phyloP scores from a whole-genome alignment of 2,329 filamentous ascomycete species.

The Pseudogymnoascus sp. region DNA sequence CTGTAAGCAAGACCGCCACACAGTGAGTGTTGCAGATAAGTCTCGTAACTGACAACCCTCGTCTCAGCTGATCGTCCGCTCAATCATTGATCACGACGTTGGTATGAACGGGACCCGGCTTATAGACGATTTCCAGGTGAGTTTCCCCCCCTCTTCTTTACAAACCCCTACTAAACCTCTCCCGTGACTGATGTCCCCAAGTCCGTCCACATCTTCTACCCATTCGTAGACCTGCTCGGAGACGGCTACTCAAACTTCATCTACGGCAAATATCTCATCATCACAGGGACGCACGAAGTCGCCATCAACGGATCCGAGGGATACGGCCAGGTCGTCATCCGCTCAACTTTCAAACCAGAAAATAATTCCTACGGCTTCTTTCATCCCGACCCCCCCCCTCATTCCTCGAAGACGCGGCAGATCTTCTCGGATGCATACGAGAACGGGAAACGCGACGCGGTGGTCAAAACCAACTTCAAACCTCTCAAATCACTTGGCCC shows the following conservation, averaged over 20 bases:
- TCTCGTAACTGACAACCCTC: not conserved
- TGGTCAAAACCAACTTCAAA: constrained; percentile 20
- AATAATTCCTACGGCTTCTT: not conserved
- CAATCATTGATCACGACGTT: constrained; percentile 20
- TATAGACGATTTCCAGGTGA: constrained; percentile 15
- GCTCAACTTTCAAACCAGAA: constrained; percentile 20
- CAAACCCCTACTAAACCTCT: constrained; percentile 19
- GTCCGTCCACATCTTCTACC: constrained; percentile 48
- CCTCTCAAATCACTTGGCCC: constrained; percentile 10
- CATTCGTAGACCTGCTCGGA: constrained; percentile 46
- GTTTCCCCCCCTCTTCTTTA: not conserved
- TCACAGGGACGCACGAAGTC: constrained; percentile 29
- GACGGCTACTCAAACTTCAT: constrained; percentile 46
- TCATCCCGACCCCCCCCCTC: too few species aligned
- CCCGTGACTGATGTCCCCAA: too few species aligned
- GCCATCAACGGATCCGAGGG: constrained; percentile 39
- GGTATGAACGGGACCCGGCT: constrained; percentile 12
- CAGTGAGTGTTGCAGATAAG: not conserved
- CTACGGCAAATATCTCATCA: constrained; percentile 43
- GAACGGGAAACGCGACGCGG: constrained; percentile 12
- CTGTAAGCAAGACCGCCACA: constrained; percentile 29
- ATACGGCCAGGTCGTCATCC: constrained; percentile 34
- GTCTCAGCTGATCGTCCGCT: constrained; percentile 17
- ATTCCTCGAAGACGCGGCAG: not conserved
- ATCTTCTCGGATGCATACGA: constrained; percentile 30